Conservation (phyloP, 2,329 filamentous ascomycete species). For the Paraphaeosphaeria minitans region DNA sequence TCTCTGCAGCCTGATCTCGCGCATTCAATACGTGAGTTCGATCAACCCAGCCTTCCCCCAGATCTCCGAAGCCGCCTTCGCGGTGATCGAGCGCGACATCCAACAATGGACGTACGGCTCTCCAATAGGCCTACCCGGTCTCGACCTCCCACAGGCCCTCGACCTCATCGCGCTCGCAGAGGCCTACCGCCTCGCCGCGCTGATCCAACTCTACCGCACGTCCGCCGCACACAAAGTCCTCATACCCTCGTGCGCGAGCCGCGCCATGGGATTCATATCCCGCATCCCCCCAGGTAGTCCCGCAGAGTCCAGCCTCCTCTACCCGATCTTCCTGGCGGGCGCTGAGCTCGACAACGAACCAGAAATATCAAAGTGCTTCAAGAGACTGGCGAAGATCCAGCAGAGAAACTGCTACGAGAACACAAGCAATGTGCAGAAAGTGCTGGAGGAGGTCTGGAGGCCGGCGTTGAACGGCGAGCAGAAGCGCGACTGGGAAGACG, state of each 20-base stretch:
- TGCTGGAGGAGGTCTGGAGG: conserved; percentile 44
- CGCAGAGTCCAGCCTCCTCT: conserved; percentile 42
- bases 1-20: conserved; percentile 40
- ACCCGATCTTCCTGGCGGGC: conserved; percentile 44
- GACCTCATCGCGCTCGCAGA: conserved; percentile 45
- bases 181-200: conserved; percentile 40
- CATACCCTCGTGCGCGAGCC: conserved; percentile 35
- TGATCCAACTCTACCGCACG: conserved; percentile 43
- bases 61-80: conserved; percentile 40
- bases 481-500: conserved; percentile 43
- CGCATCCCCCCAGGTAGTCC: conserved; percentile 42
- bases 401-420: conserved; percentile 44
- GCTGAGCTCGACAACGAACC: conserved; percentile 38
- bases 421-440: conserved; percentile 39
- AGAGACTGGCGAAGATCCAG: conserved; percentile 38
- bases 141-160: conserved; percentile 39
- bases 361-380: conserved; percentile 37
- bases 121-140: conserved; percentile 30
- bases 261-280: conserved; percentile 42
- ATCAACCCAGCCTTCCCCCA: conserved; percentile 41
- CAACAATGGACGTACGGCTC: conserved; percentile 42
- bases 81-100: conserved; percentile 38
- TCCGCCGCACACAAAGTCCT: conserved; percentile 31
- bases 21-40: conserved; percentile 42
- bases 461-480: conserved; percentile 34